phyloP scores from a whole-genome alignment of 768 basidiomycete species.

The Phanerodontia chrysosporium region DNA sequence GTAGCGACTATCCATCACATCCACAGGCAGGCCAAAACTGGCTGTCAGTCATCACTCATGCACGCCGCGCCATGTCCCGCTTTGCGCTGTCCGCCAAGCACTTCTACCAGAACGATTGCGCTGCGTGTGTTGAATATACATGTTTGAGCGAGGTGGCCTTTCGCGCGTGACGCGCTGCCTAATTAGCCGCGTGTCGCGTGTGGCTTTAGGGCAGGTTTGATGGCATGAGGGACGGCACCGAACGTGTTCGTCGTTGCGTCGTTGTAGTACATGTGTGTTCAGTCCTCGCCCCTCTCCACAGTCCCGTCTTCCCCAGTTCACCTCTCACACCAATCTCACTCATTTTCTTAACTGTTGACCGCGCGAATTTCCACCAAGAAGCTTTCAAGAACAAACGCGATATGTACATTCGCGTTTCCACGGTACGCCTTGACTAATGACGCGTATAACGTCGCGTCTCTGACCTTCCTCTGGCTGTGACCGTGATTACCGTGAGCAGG shows the following conservation, averaged over 20 bases:
- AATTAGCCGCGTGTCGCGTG: slow-evolving; percentile 4
- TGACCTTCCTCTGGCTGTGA: neutral
- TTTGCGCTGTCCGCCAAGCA: too few relatives aligned
- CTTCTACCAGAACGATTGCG: too few relatives aligned
- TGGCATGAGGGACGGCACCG: neutral
- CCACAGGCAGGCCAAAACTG: too few relatives aligned
- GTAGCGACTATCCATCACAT: too few relatives aligned
- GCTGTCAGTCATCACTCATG: too few relatives aligned
- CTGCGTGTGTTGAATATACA: too few relatives aligned
- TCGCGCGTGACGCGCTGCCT: neutral
- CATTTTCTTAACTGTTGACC: too few relatives aligned
- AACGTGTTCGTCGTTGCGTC: neutral
- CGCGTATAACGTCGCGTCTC: neutral
- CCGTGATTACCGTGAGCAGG: neutral
- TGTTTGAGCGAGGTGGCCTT: too few relatives aligned
- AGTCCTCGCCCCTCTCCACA: neutral
- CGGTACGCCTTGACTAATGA: neutral
- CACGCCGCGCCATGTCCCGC: too few relatives aligned
- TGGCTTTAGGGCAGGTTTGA: slow-evolving; percentile 1
- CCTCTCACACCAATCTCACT: too few relatives aligned
- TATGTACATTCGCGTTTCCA: neutral
- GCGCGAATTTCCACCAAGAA: too few relatives aligned
- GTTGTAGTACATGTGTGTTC: neutral
- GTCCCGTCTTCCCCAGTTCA: neutral
- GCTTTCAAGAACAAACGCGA: too few relatives aligned